phyloP scores from a whole-genome alignment of 2,329 filamentous ascomycete species.

The Verticillium longisporum region DNA sequence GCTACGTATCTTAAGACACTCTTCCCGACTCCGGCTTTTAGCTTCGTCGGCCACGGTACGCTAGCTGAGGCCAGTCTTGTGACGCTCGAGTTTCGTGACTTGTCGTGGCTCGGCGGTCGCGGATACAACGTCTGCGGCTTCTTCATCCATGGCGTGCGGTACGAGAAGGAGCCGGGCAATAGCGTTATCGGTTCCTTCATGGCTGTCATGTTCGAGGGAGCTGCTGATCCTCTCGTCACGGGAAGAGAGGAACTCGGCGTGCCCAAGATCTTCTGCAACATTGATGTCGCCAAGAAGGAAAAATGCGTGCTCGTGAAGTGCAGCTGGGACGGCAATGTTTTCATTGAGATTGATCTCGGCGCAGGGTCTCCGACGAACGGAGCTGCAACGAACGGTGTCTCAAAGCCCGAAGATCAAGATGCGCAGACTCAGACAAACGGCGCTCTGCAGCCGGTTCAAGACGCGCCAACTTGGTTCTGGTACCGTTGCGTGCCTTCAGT shows the following conservation, averaged over 20 bases:
- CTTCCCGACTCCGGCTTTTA: conserved; percentile 32
- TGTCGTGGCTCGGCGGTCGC: conserved; percentile 54
- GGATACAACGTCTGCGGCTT: conserved; percentile 54
- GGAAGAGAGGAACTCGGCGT: conserved; percentile 56
- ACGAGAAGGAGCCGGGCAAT: conserved; percentile 40
- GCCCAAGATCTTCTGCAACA: conserved; percentile 49
- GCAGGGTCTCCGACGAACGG: conserved; percentile 25
- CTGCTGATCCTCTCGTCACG: conserved; percentile 53
- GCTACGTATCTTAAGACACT: conserved; percentile 39
- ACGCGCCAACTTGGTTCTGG: conserved; percentile 42
- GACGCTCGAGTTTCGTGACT: conserved; percentile 35
- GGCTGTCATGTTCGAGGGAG: conserved; percentile 49
- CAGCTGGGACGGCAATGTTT: conserved; percentile 33
- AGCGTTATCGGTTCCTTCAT: conserved; percentile 45
- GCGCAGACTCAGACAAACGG: conserved; percentile 17
- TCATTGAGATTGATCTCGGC: conserved; percentile 4
- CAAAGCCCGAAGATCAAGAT: conserved; percentile 13
- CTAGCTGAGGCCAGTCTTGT: conserved; percentile 35
- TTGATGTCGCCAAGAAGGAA: conserved; percentile 32
- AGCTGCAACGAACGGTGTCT: conserved; percentile 29
- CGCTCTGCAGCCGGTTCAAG: not conserved
- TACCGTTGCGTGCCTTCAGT: conserved; percentile 53
- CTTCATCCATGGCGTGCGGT: conserved; percentile 56
- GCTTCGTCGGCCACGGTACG: conserved; percentile 34
- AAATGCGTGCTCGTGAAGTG: conserved; percentile 22